Conservation (phyloP, 345 rosid species). For the Zanthoxylum bungeanum region DNA sequence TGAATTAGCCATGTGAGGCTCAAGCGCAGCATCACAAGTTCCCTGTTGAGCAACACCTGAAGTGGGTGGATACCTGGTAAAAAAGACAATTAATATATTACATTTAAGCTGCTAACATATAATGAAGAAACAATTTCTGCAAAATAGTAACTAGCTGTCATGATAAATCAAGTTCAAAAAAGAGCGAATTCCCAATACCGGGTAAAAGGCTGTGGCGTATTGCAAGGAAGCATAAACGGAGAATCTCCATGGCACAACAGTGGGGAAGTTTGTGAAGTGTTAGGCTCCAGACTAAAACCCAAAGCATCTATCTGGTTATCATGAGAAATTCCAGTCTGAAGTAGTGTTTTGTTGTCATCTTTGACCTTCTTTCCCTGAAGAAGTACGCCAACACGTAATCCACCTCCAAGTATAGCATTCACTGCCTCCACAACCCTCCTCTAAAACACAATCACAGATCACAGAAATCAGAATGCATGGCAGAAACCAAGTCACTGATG, state of each 20-base stretch:
- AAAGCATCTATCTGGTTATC: slow-evolving; percentile 54
- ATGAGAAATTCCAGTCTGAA: slow-evolving; percentile 73
- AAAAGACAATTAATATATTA: slow-evolving; percentile 9
- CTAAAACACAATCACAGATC: slow-evolving; percentile 36
- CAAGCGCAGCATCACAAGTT: slow-evolving; percentile 32
- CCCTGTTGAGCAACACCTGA: slow-evolving; percentile 25
- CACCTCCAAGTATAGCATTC: slow-evolving; percentile 74
- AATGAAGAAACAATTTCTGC: not conserved
- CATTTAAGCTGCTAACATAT: not conserved
- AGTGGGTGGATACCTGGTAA: slow-evolving; percentile 45
- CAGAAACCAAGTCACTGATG: slow-evolving; percentile 6
- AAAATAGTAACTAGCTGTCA: not conserved
- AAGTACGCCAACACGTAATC: slow-evolving; percentile 73
- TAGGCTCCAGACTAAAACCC: slow-evolving; percentile 93
- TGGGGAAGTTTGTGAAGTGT: slow-evolving; percentile 36
- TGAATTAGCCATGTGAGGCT: slow-evolving; percentile 33
- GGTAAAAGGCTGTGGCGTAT: slow-evolving; percentile 48
- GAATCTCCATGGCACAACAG: slow-evolving; percentile 42
- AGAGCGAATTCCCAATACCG: slow-evolving; percentile 45
- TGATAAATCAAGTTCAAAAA: not conserved
- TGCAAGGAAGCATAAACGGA: slow-evolving; percentile 35
- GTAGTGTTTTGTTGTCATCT: slow-evolving; percentile 78
- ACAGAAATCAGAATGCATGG: slow-evolving; percentile 20
- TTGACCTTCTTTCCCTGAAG: slow-evolving; percentile 82
- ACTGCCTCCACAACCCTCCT: slow-evolving; percentile 92